Evolutionary conservation across 2,329 filamentous ascomycete genomes (phyloP), one percentile per base, ranked within the genome.

Genomic region (Alternaria brassicicola): DNA sequence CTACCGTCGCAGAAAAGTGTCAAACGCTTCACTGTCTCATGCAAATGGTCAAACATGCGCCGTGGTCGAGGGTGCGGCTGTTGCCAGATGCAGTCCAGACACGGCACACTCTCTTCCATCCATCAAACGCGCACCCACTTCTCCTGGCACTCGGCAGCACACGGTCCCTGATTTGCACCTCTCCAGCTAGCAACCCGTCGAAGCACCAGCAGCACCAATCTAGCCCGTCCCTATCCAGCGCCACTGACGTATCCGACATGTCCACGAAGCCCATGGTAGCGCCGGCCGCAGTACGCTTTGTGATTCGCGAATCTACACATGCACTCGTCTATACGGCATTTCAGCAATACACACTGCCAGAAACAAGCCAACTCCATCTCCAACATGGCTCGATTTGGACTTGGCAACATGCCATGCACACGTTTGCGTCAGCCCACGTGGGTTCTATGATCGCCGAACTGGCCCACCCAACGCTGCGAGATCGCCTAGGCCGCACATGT

Each of bases 11-110:
- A 38, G 25, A 49, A 36, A 21, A 46, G 33, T n/a, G 52, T 43
- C 55, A 55, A 55, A 55, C 55, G 42, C 38, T 23, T 45, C 36
- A 28, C 35, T 43, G 43, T 55, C 51, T 36, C 43, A 49, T 25
- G 15, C 30, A 38, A 6, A 23, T 21, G 6, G 43, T 35, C 43
- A 47, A 46, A 46, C 46, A 26, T 17, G 46, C 46, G 21, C 23
- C 13, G 17, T 19, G 25, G 46, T 49, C 33, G 46, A 17, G 47
- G 33, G n/a, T 25, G 17, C 38, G 47, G 47, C 26, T 30, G 46
- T 43, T 25, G 43, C 28, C 30, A 47, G 12, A 33, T 25, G 28
- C 26, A 51, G 28, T 30, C 46, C 30, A 25, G 43, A 47, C 28
- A 10, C 23, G 28, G 17, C 43, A 33, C 31, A 10, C 43, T 33